Conservation (phyloP, 2,329 filamentous ascomycete species). For the Tolypocladium amazonense region DNA sequence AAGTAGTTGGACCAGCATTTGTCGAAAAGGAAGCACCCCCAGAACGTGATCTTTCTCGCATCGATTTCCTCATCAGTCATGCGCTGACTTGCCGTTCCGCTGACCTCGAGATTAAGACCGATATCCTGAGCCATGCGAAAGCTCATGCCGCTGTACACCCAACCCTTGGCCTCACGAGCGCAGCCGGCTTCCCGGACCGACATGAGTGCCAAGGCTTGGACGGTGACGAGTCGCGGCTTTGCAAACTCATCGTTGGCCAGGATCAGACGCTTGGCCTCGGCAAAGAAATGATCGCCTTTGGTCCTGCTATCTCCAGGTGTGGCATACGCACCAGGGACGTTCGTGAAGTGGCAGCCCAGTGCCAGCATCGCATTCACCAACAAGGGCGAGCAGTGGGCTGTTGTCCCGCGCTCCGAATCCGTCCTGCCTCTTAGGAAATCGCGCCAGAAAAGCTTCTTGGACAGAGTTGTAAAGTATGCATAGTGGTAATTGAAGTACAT, state of each 20-base stretch:
- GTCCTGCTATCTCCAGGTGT: constrained; percentile 67
- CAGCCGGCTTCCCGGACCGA: constrained; percentile 93
- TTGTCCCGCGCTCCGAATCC: constrained; percentile 39
- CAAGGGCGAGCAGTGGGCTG: constrained; percentile 73
- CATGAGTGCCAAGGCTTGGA: constrained; percentile 91
- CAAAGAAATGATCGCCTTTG: constrained; percentile 92
- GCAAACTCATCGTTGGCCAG: constrained; percentile 90
- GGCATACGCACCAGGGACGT: constrained; percentile 59
- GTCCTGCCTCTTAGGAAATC: constrained; percentile 70
- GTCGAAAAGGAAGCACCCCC: constrained; percentile 97
- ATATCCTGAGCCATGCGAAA: constrained; percentile 96
- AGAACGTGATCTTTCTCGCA: constrained; percentile 83
- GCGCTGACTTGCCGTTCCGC: constrained; percentile 47
- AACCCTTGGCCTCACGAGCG: constrained; percentile 86
- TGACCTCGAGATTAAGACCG: constrained; percentile 76
- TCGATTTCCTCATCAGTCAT: constrained; percentile 79
- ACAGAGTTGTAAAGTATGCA: constrained; percentile 85
- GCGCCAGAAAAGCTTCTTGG: constrained; percentile 74
- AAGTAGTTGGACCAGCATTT: constrained; percentile 99
- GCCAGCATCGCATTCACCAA: constrained; percentile 92
- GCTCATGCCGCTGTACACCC: constrained; percentile 97
- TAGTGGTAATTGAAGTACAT: constrained; percentile 99
- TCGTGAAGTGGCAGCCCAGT: constrained; percentile 87
- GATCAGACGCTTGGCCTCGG: constrained; percentile 81
- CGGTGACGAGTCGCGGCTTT: constrained; percentile 75